Evolutionary conservation across 306 rosid genomes (phyloP), one percentile per base, ranked within the genome.

Genomic region (Dalbergia oliveri): DNA sequence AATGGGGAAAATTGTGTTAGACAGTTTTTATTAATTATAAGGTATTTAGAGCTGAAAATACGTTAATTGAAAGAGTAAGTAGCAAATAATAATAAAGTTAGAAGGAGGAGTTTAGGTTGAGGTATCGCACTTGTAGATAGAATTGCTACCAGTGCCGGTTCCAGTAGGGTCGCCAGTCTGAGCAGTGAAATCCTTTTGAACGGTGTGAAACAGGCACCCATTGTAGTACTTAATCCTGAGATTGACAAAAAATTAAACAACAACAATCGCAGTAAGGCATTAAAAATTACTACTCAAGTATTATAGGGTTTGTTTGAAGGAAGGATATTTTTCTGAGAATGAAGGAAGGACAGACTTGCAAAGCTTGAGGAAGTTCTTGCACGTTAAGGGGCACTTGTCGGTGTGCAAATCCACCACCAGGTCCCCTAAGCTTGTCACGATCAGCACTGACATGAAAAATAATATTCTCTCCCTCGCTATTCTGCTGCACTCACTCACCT

Each of bases 101-200:
- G 64, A 59, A 41, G 62, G 19, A 50, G 41, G 19, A 50, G 41
- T 51, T 67, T 45, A 26, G 16, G 64, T 34, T 67, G 35, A 26
- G 16, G 64, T 34, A 68, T 37, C 57, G 56, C 84, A 94, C 99
- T 87, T 93, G 88, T 90, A 95, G 31, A 95, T 56, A 8, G 96
- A 93, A 81, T 95, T 94, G 3, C 97, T 98, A 37, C 89, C 92
- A 3, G 90, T 81, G 9, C 98, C 93, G 0, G 91, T 85, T 31
- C 94, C 98, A 43, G 98, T 93, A 14, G 98, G 98, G 44, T 95
- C 99, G 9, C 97, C 98, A 18, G 98, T 88, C 75, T 93, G 99
- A n/a, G 99, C 97, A 8, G 94, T 95, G 76, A 93, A 95, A 81
- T 95, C 97, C 89, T 91, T 95, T 81, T 93, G 99, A 69, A 93